phyloP scores from a whole-genome alignment of 169 alveolate species.

The Plasmodium gaboni region DNA sequence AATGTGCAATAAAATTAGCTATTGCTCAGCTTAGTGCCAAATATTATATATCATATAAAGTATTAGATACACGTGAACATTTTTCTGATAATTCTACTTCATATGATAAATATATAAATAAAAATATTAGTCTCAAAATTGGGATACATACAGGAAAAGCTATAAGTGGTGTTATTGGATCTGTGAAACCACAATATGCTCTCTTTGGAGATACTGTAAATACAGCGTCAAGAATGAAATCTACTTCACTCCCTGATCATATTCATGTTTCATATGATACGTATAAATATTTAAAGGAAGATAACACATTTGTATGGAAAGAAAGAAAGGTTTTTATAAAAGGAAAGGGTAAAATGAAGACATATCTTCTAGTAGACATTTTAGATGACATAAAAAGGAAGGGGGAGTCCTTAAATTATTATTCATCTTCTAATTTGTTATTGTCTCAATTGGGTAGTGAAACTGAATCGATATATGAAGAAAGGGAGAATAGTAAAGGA shows the following conservation, averaged over 20 bases:
- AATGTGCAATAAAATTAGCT: constrained; percentile 76
- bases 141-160: constrained; percentile 98
- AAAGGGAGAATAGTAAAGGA: not conserved
- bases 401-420: not conserved
- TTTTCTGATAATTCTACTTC: constrained; percentile 90
- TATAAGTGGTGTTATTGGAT: constrained; percentile 98
- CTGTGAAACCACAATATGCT: constrained; percentile 97
- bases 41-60: constrained; percentile 80
- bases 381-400: constrained; percentile 22
- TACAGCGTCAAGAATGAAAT: constrained; percentile 95
- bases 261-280: constrained; percentile 84
- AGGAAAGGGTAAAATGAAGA: constrained; percentile 87
- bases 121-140: constrained; percentile 89
- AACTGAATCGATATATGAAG: not conserved
- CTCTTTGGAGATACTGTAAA: constrained; percentile 99
- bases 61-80: constrained; percentile 93
- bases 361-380: constrained; percentile 79
- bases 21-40: constrained; percentile 75
- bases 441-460: not conserved
- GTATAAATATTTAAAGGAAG: constrained; percentile 74
- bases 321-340: constrained; percentile 80
- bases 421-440: constrained; percentile 10
- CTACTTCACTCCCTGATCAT: constrained; percentile 80
- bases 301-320: constrained; percentile 78
- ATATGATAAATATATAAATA: constrained; percentile 35